A percentile compares a stretch with the other conserved stretches of the same genome.
phyloP scores from a whole-genome alignment of 306 rosid genomes.

The Calophaca sinica region DNA sequence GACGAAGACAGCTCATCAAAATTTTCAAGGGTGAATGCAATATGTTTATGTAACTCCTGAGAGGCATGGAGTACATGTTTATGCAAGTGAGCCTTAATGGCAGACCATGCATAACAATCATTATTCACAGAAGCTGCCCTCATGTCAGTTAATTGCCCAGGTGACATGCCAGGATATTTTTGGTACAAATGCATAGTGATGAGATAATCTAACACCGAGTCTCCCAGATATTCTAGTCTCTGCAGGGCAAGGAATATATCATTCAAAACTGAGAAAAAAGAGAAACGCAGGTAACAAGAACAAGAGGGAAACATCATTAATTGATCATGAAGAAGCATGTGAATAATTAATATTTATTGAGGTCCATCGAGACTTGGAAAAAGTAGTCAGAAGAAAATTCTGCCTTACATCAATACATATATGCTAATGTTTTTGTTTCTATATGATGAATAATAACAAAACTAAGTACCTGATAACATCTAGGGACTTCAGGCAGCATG shows the following conservation, averaged over 20 bases:
- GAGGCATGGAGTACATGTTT: conserved; percentile 70
- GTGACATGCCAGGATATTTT: conserved; percentile 73
- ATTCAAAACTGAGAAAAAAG: conserved; percentile 24
- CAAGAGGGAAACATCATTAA: not conserved
- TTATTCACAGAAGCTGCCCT: conserved; percentile 82
- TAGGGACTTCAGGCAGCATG: conserved; percentile 84
- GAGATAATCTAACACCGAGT: conserved; percentile 72
- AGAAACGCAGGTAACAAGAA: not conserved
- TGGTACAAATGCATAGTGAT: conserved; percentile 64
- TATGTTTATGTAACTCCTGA: conserved; percentile 63
- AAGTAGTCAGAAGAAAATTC: not conserved
- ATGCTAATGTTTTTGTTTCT: conserved; percentile 12
- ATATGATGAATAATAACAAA: conserved; percentile 16
- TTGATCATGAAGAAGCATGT: not conserved
- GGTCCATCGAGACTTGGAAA: not conserved
- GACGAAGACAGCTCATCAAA: conserved; percentile 46
- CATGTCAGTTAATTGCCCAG: conserved; percentile 75
- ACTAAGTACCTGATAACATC: conserved; percentile 80
- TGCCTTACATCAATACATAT: too few species aligned
- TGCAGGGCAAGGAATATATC: conserved; percentile 47
- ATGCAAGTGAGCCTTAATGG: conserved; percentile 69
- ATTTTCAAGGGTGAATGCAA: conserved; percentile 42
- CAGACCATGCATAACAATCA: conserved; percentile 72
- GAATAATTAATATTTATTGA: conserved; percentile 10
- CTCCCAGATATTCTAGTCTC: conserved; percentile 88